Conservation (phyloP, 257 asterid species). For the Nicotiana benthamiana region DNA sequence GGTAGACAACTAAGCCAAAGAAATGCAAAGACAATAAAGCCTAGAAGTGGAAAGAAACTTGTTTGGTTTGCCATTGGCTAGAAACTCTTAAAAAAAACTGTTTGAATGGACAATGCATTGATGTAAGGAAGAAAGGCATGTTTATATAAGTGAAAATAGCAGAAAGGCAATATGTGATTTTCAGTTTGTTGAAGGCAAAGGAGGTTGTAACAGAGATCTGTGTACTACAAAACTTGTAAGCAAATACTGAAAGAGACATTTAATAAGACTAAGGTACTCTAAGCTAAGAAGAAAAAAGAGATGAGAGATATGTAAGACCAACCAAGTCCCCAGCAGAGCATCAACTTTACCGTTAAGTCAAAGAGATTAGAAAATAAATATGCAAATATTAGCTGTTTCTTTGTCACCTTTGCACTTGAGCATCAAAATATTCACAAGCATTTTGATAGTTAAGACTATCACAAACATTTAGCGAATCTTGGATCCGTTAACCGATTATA, state of each 20-base stretch:
- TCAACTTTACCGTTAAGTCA: neutral
- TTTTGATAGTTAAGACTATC: neutral
- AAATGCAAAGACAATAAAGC: neutral
- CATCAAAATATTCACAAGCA: neutral
- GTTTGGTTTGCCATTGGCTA: neutral
- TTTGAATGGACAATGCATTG: neutral
- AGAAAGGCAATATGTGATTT: neutral
- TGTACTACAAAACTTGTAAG: slow-evolving; percentile 17
- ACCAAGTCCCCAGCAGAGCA: neutral
- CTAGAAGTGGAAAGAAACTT: neutral
- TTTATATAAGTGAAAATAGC: slow-evolving; percentile 6
- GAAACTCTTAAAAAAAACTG: neutral
- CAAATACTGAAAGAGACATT: slow-evolving; percentile 22
- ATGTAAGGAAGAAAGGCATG: neutral
- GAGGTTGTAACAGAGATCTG: slow-evolving; percentile 7
- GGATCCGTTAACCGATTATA: neutral
- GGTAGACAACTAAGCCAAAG: slow-evolving; percentile 6
- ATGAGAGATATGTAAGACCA: neutral
- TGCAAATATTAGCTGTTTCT: neutral
- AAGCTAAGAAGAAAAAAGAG: slow-evolving; percentile 1
- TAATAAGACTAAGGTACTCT: neutral
- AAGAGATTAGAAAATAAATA: neutral
- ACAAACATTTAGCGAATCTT: neutral
- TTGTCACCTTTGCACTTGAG: neutral
- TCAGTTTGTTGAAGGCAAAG: slow-evolving; percentile 17